A percentile compares a stretch with the other conserved stretches of the same genome.
phyloP scores from a whole-genome alignment of 352 stramenopile species.

The Hyaloperonospora arabidopsidis region DNA sequence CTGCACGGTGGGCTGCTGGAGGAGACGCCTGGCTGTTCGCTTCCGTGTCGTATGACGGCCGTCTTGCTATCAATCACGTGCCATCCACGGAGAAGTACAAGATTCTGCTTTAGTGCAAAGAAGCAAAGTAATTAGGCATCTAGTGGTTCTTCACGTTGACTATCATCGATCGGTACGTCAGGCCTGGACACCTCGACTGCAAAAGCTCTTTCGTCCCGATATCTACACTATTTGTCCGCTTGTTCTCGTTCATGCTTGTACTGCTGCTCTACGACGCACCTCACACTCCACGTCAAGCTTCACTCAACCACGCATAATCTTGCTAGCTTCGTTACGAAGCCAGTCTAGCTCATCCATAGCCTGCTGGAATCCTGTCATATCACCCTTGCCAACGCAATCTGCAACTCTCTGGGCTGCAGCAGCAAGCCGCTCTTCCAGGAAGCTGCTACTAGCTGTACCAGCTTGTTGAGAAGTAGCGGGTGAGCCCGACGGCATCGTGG shows the following conservation, averaged over 20 bases:
- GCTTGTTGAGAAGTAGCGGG: constrained; percentile 24
- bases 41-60: constrained; percentile 93
- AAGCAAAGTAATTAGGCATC: constrained; percentile 20
- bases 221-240: constrained; percentile 27
- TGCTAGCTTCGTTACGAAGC: constrained; percentile 71
- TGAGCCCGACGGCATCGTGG: constrained; percentile 28
- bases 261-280: constrained; percentile 31
- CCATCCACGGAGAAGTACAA: constrained; percentile 99
- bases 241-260: constrained; percentile 16
- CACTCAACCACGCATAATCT: constrained; percentile 57
- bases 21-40: constrained; percentile 95
- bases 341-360: constrained; percentile 76
- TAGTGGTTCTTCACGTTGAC: constrained; percentile 26
- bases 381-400: constrained; percentile 64
- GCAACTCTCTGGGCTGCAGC: constrained; percentile 58
- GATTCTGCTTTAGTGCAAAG: constrained; percentile 88
- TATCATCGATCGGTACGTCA: constrained; percentile 21
- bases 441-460: constrained; percentile 15
- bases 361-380: constrained; percentile 76
- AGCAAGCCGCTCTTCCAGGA: constrained; percentile 60
- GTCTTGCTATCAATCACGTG: constrained; percentile 92
- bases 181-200: constrained; percentile 14
- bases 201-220: constrained; percentile 17
- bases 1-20: constrained; percentile 84
- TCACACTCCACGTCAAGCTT: constrained; percentile 19